phyloP scores from a whole-genome alignment of 2,329 filamentous ascomycete genomes.

The Neofusicoccum laricinum region DNA sequence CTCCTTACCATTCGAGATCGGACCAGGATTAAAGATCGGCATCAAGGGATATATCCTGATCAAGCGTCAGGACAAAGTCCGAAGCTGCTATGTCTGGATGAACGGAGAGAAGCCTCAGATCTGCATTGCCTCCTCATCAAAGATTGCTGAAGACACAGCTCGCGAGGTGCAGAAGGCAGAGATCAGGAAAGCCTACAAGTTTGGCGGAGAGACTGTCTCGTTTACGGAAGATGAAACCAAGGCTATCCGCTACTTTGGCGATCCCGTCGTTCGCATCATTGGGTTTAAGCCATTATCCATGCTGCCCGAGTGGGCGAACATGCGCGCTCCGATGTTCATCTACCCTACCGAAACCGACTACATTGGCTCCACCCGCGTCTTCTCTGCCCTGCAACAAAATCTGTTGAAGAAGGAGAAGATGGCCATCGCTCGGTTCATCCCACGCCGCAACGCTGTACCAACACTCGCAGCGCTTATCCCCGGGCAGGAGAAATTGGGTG shows the following conservation, averaged over 20 bases:
- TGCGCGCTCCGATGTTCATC: constrained; percentile 85
- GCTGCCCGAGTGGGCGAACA: constrained; percentile 78
- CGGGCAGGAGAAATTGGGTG: constrained; percentile 62
- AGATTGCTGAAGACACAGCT: constrained; percentile 74
- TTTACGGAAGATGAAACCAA: constrained; percentile 85
- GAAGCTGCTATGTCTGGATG: constrained; percentile 84
- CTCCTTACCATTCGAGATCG: constrained; percentile 82
- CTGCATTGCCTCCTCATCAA: constrained; percentile 68
- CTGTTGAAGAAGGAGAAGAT: constrained; percentile 76
- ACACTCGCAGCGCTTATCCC: constrained; percentile 78
- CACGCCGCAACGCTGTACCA: constrained; percentile 76
- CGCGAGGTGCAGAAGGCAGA: constrained; percentile 75
- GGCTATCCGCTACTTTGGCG: constrained; percentile 73
- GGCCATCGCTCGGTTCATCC: constrained; percentile 84
- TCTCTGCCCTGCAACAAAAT: constrained; percentile 86
- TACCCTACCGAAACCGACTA: constrained; percentile 90
- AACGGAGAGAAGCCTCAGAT: constrained; percentile 84
- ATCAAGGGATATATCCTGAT: constrained; percentile 91
- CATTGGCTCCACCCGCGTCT: constrained; percentile 88
- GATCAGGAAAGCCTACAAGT: constrained; percentile 90
- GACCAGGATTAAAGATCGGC: constrained; percentile 78
- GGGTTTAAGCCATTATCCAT: constrained; percentile 82
- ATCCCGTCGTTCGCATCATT: constrained; percentile 80
- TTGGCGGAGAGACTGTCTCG: constrained; percentile 83
- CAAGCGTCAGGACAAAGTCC: constrained; percentile 75